A percentile compares a stretch with the other conserved stretches of the same genome.
These are phyloP conservation scores for Gracilaria caudata DNA, from an alignment of 23 red algal species.

Conservation along the genomic window DNA sequence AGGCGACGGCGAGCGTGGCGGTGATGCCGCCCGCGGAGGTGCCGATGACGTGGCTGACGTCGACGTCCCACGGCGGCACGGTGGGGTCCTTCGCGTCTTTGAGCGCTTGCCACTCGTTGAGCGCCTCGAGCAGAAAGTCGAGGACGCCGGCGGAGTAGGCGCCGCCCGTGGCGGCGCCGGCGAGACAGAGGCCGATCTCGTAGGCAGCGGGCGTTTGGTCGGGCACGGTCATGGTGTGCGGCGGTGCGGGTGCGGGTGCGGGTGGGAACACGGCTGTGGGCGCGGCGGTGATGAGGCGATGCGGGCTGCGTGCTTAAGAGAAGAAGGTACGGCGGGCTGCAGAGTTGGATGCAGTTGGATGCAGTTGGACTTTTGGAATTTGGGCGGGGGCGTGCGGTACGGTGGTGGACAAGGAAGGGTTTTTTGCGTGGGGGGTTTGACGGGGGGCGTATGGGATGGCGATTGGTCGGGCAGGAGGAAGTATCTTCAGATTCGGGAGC, in stretches of 20 bases:
- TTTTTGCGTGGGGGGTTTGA: too few species aligned
- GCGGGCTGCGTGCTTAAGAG: too few species aligned
- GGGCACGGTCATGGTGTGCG: neutral
- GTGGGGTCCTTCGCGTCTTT: neutral
- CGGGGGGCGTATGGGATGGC: too few species aligned
- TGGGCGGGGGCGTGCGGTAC: too few species aligned
- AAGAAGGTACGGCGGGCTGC: too few species aligned
- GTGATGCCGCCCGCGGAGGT: constrained; percentile 49
- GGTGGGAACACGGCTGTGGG: too few species aligned
- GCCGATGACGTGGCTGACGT: constrained; percentile 29
- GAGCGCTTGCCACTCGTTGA: constrained; percentile 14
- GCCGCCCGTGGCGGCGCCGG: constrained; percentile 49
- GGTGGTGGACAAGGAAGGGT: too few species aligned
- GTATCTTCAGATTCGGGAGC: too few species aligned
- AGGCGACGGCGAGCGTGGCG: constrained; percentile 24
- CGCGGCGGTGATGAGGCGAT: too few species aligned
- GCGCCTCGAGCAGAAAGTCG: constrained; percentile 30
- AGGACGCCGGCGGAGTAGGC: constrained; percentile 53
- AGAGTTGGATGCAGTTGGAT: too few species aligned
- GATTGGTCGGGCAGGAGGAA: too few species aligned
- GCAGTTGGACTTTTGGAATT: too few species aligned
- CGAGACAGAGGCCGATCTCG: constrained; percentile 34
- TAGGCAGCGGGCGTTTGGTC: neutral
- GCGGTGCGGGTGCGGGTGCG: neutral
- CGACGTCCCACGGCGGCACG: constrained; percentile 36